Evolutionary conservation across 306 rosid genomes (phyloP).

Genomic region (Mimosa bimucronata): DNA sequence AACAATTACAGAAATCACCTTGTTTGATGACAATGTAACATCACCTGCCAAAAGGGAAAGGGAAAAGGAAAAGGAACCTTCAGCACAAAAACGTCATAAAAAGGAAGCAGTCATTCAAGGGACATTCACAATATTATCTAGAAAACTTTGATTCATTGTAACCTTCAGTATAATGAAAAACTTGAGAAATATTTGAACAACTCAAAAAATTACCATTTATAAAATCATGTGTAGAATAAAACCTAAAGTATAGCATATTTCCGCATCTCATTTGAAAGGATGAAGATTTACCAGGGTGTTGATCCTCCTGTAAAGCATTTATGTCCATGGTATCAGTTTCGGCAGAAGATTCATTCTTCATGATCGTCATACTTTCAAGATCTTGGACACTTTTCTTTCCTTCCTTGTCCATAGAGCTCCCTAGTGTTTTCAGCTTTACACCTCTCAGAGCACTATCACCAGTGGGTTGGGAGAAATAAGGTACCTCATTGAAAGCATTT

Average conservation of each 20-base stretch:
- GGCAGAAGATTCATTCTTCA: constrained; percentile 72
- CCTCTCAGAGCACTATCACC: constrained; percentile 40
- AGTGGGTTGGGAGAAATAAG: constrained; percentile 44
- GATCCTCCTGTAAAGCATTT: constrained; percentile 56
- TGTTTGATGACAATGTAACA: constrained; percentile 44
- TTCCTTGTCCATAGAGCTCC: constrained; percentile 45
- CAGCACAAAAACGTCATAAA: constrained; percentile 31
- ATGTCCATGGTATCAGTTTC: constrained; percentile 79
- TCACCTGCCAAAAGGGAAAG: constrained; percentile 52
- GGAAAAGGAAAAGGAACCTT: constrained; percentile 33
- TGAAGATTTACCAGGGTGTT: constrained; percentile 55
- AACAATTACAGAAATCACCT: constrained; percentile 55
- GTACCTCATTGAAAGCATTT: constrained; percentile 45
- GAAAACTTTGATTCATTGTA: constrained; percentile 19
- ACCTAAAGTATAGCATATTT: constrained; percentile 13
- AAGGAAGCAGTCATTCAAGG: constrained; percentile 29
- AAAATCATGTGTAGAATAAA: background rate
- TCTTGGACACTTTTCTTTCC: constrained; percentile 47
- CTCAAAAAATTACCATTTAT: constrained; percentile 24
- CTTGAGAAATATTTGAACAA: constrained; percentile 2
- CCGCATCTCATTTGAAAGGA: constrained; percentile 13
- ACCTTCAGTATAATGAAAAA: constrained; percentile 27
- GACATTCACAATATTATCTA: constrained; percentile 19
- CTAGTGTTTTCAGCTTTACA: constrained; percentile 54
- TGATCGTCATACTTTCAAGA: constrained; percentile 40